Evolutionary conservation across 2,329 filamentous ascomycete species (phyloP).

Genomic region (Cladophialophora psammophila): DNA sequence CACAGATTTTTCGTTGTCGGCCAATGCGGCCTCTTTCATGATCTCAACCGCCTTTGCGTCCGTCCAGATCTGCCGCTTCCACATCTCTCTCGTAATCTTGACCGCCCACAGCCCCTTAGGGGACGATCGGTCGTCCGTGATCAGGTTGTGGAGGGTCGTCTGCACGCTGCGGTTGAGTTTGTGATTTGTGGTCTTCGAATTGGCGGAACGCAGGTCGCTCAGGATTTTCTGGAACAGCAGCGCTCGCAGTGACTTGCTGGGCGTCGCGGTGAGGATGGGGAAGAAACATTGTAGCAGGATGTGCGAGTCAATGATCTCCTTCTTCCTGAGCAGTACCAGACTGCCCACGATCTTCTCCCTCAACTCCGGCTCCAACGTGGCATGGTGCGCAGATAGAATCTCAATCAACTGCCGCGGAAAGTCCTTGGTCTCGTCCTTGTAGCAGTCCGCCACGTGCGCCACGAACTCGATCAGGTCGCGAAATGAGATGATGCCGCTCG

Average conservation of each 20-base stretch:
- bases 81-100: constrained; percentile 92
- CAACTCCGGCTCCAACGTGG: constrained; percentile 79
- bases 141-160: constrained; percentile 88
- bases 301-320: constrained; percentile 88
- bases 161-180: constrained; percentile 92
- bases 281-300: constrained; percentile 89
- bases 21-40: constrained; percentile 91
- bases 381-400: constrained; percentile 82
- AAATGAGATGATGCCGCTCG: constrained; percentile 81
- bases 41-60: constrained; percentile 95
- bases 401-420: constrained; percentile 84
- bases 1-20: constrained; percentile 92
- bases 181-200: constrained; percentile 88
- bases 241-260: constrained; percentile 84
- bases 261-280: constrained; percentile 88
- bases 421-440: constrained; percentile 76
- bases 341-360: constrained; percentile 94
- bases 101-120: constrained; percentile 93
- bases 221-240: constrained; percentile 91
- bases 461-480: constrained; percentile 93
- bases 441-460: constrained; percentile 92
- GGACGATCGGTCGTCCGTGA: constrained; percentile 83
- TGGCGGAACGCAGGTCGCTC: constrained; percentile 85
- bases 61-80: constrained; percentile 96
- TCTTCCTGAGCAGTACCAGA: constrained; percentile 84